These are phyloP conservation scores for Fennellomyces sp. DNA, from an alignment of 371 early-diverging fungal species.

Conservation along the genomic window DNA sequence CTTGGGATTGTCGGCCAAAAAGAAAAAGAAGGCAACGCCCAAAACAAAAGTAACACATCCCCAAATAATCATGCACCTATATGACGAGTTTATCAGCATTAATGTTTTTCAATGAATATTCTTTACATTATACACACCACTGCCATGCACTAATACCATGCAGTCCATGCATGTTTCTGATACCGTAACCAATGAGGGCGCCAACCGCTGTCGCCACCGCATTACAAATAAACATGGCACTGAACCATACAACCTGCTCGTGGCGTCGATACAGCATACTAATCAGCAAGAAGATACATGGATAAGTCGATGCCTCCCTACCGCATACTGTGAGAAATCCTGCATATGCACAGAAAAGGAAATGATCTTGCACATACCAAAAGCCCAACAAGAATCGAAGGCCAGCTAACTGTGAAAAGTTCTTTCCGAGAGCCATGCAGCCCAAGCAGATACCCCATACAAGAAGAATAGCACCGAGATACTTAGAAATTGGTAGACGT, in stretches of 20 bases:
- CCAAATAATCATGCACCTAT: constrained; percentile 44
- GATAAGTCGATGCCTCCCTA: constrained; percentile 30
- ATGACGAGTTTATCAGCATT: background rate
- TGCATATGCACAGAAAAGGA: too few relatives aligned
- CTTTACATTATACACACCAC: constrained; percentile 10
- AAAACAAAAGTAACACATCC: constrained; percentile 30
- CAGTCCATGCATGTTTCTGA: constrained; percentile 20
- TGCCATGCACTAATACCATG: constrained; percentile 18
- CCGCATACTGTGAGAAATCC: background rate
- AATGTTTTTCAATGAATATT: background rate
- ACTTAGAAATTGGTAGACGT: constrained; percentile 29
- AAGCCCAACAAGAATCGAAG: constrained; percentile 38
- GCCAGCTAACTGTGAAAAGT: constrained; percentile 35
- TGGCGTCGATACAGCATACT: constrained; percentile 35
- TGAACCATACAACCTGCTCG: constrained; percentile 33
- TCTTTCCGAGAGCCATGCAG: constrained; percentile 18
- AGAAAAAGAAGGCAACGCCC: constrained; percentile 37
- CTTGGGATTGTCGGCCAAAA: constrained; percentile 41
- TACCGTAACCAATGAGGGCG: constrained; percentile 34
- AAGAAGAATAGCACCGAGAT: constrained; percentile 25
- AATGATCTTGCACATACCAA: too few relatives aligned
- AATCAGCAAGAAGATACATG: constrained; percentile 34
- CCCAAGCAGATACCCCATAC: constrained; percentile 29
- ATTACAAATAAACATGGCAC: constrained; percentile 36
- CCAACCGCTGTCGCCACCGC: constrained; percentile 22